Evolutionary conservation across 2,329 filamentous ascomycete species (phyloP), one percentile per base, ranked within the genome.

Genomic region (Colletotrichum tropicale): DNA sequence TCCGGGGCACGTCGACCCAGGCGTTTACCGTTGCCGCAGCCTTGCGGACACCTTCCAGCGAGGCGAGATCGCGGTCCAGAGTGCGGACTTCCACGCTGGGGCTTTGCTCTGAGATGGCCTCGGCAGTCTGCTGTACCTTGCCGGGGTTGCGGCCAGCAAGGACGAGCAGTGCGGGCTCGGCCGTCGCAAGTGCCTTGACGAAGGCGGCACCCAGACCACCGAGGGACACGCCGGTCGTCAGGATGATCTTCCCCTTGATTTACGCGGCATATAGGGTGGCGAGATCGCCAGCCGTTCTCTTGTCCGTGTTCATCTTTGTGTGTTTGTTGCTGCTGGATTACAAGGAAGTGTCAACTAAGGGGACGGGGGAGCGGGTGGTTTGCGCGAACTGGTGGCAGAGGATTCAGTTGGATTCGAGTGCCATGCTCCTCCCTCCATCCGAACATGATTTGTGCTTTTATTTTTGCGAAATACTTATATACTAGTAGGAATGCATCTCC

Each of bases 61-160:
- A 86, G 43, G 80, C 81, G 13, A 88, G 83, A 60, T 87, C 85
- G 30, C 87, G 82, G 6, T 82, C 66, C 9, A 88, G 78, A 6
- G 80, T 61, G 24, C 83, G 82, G 0, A 81, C 83, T 32, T 82
- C 69, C 24, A 87, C 82, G 4, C 78, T 74, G 0, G 86, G 83
- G 62, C 83, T 74, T 8, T 80, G 68, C 8, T 79, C 77, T 13
- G 71, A 70, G 70, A 89, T 81, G 58, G 80, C 79, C 3, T 85
- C 80, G 24, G 82, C 82, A 1, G 86, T 85, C 4, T 83, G 80
- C 21, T 84, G 79, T 3, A 85, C 76, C 73, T 88, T 90, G n/a
- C 81, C 68, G 7, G 79, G 66, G 60, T 81, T 87, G 75, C 89
- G 88, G 28, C 86, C 86, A 9, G 83, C 86, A 24, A 89, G 85